phyloP scores from a whole-genome alignment of 345 rosid genomes.

The Erodium maritimum region DNA sequence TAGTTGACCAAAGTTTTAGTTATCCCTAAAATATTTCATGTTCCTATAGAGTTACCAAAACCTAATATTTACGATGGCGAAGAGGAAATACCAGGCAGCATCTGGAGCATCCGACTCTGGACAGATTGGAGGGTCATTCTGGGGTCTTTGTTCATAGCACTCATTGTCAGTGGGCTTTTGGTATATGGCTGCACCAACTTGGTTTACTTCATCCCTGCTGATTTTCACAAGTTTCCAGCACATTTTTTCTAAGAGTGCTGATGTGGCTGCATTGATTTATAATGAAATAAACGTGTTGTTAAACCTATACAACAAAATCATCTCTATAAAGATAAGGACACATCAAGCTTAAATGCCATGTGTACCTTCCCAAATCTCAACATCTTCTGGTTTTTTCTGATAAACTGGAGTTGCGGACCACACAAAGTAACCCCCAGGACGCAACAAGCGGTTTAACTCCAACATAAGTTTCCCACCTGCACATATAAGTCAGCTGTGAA shows the following conservation, averaged over 20 bases:
- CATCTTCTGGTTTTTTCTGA: slow-evolving; percentile 71
- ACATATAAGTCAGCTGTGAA: slow-evolving; percentile 5
- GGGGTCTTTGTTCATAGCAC: too few relatives aligned
- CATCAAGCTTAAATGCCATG: slow-evolving; percentile 1
- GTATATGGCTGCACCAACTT: slow-evolving; percentile 51
- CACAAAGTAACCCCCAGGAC: slow-evolving; percentile 88
- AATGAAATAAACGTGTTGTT: slow-evolving; percentile 14
- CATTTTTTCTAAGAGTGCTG: slow-evolving; percentile 54
- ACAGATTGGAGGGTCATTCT: too few relatives aligned
- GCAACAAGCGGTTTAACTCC: slow-evolving; percentile 76
- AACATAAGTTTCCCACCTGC: slow-evolving; percentile 83
- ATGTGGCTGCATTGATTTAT: slow-evolving; percentile 54
- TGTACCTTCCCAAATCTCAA: slow-evolving; percentile 78
- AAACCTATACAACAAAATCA: slow-evolving; percentile 10
- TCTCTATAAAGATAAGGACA: slow-evolving; percentile 3
- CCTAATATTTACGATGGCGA: neutral
- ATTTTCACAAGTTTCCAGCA: slow-evolving; percentile 86
- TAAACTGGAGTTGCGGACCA: slow-evolving; percentile 99
- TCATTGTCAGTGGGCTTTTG: too few relatives aligned
- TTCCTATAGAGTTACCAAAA: too few relatives aligned
- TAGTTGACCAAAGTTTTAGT: too few relatives aligned
- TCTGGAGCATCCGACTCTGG: too few relatives aligned
- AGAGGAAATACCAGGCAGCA: too few relatives aligned
- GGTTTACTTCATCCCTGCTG: slow-evolving; percentile 54
- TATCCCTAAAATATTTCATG: too few relatives aligned